phyloP scores from a whole-genome alignment of 768 basidiomycete species.

The Strobilomyces confusus region DNA sequence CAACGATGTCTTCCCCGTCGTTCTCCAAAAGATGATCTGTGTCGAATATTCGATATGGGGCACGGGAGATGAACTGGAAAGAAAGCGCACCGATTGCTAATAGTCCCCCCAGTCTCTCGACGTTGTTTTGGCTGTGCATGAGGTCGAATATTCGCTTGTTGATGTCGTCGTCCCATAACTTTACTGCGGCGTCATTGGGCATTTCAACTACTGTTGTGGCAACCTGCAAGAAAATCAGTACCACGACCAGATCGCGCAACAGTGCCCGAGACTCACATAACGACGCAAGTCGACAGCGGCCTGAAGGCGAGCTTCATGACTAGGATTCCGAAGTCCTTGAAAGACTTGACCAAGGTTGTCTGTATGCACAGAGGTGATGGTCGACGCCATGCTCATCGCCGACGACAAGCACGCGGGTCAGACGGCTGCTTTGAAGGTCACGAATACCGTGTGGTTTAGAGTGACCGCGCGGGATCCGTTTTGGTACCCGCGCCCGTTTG shows the following conservation, averaged over 20 bases:
- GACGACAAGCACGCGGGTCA: constrained; percentile 7
- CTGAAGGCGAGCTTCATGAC: constrained; percentile 58
- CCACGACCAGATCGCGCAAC: constrained; percentile 5
- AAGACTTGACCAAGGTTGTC: constrained; percentile 69
- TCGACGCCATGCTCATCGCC: constrained; percentile 54
- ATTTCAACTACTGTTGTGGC: constrained; percentile 71
- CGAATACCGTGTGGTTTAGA: constrained; percentile 2
- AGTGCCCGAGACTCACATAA: constrained; percentile 50
- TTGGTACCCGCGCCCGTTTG: constrained; percentile 26
- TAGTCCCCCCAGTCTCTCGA: constrained; percentile 83
- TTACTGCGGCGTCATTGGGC: constrained; percentile 74
- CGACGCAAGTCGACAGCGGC: constrained; percentile 70
- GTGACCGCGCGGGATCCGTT: constrained; percentile 4
- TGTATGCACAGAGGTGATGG: constrained; percentile 49
- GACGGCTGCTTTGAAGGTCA: constrained; percentile 7
- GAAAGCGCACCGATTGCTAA: constrained; percentile 71
- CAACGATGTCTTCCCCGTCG: constrained; percentile 76
- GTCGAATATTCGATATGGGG: constrained; percentile 6
- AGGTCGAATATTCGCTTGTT: constrained; percentile 77
- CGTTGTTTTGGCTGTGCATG: constrained; percentile 72
- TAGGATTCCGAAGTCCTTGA: constrained; percentile 58
- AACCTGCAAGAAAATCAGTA: constrained; percentile 45
- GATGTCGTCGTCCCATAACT: constrained; percentile 84
- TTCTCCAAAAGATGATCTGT: constrained; percentile 72
- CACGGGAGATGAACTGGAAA: neutral